Conservation (phyloP, 768 basidiomycete genomes). For the Postia placenta region DNA sequence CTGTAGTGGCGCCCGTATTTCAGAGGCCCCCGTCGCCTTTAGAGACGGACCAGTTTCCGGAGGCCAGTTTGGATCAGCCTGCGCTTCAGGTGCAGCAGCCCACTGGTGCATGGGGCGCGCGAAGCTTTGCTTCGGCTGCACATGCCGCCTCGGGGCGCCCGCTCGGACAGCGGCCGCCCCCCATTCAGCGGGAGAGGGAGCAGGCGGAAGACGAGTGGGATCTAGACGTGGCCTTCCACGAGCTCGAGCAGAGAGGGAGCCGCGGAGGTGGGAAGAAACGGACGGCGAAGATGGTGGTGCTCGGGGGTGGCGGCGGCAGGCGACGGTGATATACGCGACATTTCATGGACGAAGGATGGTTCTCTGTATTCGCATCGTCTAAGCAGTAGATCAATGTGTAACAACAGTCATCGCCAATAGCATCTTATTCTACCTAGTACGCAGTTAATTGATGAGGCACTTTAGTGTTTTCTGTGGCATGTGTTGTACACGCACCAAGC, state of each 20-base stretch:
- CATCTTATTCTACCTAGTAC: neutral
- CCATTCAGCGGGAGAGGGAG: slow-evolving; percentile 25
- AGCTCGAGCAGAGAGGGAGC: slow-evolving; percentile 55
- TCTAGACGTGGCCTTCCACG: slow-evolving; percentile 75
- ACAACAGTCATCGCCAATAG: slow-evolving; percentile 1
- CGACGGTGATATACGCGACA: slow-evolving; percentile 28
- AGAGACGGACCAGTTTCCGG: slow-evolving; percentile 42
- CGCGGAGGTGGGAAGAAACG: slow-evolving; percentile 50
- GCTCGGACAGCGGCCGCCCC: slow-evolving; percentile 12
- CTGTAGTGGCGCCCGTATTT: slow-evolving; percentile 6
- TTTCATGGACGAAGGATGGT: neutral
- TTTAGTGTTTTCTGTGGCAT: no score
- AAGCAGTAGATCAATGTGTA: slow-evolving; percentile 3
- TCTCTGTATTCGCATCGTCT: neutral
- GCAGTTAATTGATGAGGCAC: neutral
- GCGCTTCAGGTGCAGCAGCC: slow-evolving; percentile 7
- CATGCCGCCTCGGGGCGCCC: slow-evolving; percentile 17
- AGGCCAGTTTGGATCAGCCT: neutral
- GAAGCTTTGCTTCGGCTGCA: slow-evolving; percentile 79
- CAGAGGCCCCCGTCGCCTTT: slow-evolving; percentile 42
- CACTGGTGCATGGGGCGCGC: slow-evolving; percentile 68
- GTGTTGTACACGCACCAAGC: no score
- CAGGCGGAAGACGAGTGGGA: slow-evolving; percentile 64
- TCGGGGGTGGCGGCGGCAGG: slow-evolving; percentile 54
- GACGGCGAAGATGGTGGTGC: slow-evolving; percentile 59